Base-by-base conservation (phyloP, 2,329 filamentous ascomycete species). In the Colletotrichum melonis region DNA sequence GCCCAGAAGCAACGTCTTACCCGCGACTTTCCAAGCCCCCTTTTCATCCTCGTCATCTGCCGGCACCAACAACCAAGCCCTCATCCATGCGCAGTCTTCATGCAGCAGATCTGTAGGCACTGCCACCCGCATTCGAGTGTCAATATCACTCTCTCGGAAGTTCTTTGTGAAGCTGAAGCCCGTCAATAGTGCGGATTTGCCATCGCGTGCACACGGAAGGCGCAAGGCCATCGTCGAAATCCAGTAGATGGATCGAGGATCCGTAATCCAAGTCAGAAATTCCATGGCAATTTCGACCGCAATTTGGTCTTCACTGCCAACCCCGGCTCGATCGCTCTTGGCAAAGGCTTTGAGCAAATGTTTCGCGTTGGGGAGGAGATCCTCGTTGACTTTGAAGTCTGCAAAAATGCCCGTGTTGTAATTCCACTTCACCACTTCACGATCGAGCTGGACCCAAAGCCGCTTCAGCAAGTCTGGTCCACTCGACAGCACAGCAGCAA, bases 361-460 rank as follows among this genome's bases (percentile, higher is more conserved):
- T 1, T 16, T 5, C 9, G 67, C 42, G 5, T 26, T 28, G 1
- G 32, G 55, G 12, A 22, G 22, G 5, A 70, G 62, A 6, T 19
- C 19, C 5, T 70, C 38, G 5, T 70, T 60, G 3, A 16, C 16
- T 11, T 5, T n/a, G 11, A 66, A 66, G 24, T 66, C 67, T 12
- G 62, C 38, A 30, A 66, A 70, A 0, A 59, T 59, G 26, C 67
- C 67, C 22, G 60, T 59, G 42, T 70, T 66, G 30, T 70, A 70
- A 1, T 58, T 65, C 60, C 22, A 38, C 30, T 24, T 26, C 22
- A 70, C 56, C 22, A 65, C 67, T 2, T 70, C 60, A 7, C 42
- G 49, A 6, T 70, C 9, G 2, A 70, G 67, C 30, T 70, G 67
- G 1, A 8, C 12, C 62, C 62, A 70, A 7, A 70, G 55, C 19